A percentile compares a stretch with the other conserved stretches of the same genome.
Evolutionary conservation across 768 basidiomycete species (phyloP).

Genomic region (Mycena galopus): DNA sequence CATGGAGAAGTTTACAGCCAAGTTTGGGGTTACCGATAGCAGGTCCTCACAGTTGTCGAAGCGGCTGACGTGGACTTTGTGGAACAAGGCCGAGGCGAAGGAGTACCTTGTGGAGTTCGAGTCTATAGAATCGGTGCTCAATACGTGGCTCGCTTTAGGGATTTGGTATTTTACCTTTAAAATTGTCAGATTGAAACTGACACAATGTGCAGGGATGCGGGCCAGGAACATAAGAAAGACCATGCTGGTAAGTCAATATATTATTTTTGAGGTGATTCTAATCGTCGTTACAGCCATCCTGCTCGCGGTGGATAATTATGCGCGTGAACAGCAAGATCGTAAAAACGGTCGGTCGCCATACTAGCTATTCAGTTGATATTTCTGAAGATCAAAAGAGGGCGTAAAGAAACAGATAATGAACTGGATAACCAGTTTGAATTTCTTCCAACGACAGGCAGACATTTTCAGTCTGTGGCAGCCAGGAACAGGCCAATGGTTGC

Average conservation of each 20-base stretch:
- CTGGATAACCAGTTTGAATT: background rate
- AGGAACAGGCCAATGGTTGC: background rate
- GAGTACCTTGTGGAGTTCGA: slow-evolving; percentile 14
- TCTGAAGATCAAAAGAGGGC: background rate
- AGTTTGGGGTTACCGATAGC: background rate
- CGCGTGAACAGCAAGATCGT: background rate
- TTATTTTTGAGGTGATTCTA: background rate
- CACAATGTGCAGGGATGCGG: background rate
- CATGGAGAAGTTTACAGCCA: slow-evolving; percentile 3
- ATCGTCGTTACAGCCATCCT: background rate
- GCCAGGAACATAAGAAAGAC: background rate
- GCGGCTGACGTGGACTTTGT: slow-evolving; percentile 10
- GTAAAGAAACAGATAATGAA: background rate
- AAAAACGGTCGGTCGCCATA: background rate
- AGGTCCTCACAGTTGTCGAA: background rate
- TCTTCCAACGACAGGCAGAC: background rate
- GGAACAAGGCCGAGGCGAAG: slow-evolving; percentile 9
- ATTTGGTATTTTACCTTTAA: background rate
- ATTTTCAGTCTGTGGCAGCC: background rate
- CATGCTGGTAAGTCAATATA: slow-evolving; percentile 1
- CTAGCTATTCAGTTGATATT: background rate
- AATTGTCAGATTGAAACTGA: background rate
- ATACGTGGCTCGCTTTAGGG: background rate
- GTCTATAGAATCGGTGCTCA: slow-evolving; percentile 2
- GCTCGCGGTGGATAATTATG: background rate